Percentiles rank a stretch among this genome's conserved stretches.
phyloP scores from a whole-genome alignment of 2,329 filamentous ascomycete genomes.

The Stylonectria norvegica region DNA sequence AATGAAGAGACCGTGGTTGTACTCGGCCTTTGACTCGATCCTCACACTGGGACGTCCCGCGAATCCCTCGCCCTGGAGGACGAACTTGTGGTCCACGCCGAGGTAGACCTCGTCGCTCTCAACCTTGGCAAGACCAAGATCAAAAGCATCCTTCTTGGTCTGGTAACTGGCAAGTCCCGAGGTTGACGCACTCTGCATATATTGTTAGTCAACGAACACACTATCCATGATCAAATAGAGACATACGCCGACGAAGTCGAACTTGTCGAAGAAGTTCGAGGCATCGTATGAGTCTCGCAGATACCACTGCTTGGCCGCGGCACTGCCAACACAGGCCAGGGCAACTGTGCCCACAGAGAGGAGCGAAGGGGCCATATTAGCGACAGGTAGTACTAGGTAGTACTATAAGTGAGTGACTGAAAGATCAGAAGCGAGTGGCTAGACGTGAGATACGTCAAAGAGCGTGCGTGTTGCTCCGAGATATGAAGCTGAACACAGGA shows the following conservation, averaged over 20 bases:
- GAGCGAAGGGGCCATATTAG: slow-evolving; percentile 41
- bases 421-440: slow-evolving; percentile 35
- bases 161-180: slow-evolving; percentile 59
- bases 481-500: slow-evolving; percentile 24
- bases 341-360: slow-evolving; percentile 38
- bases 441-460: slow-evolving; percentile 45
- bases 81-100: slow-evolving; percentile 34
- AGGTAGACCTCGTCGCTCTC: slow-evolving; percentile 36
- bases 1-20: slow-evolving; percentile 65
- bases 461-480: slow-evolving; percentile 28
- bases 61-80: slow-evolving; percentile 20
- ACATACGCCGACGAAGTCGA: slow-evolving; percentile 40
- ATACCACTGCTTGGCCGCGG: slow-evolving; percentile 34
- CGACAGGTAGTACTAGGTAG: slow-evolving; percentile 15
- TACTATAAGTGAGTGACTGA: slow-evolving; percentile 27
- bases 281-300: slow-evolving; percentile 40
- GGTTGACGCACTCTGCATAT: too few species aligned
- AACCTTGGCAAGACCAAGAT: slow-evolving; percentile 34
- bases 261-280: slow-evolving; percentile 48
- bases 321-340: slow-evolving; percentile 34
- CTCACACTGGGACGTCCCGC: slow-evolving; percentile 56
- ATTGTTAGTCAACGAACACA: slow-evolving; percentile 14
- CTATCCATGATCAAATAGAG: neutral
- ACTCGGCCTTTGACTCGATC: slow-evolving; percentile 59
- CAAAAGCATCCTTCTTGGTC: slow-evolving; percentile 31